phyloP scores from a whole-genome alignment of 306 rosid species.

The Dicorynia guianensis region DNA sequence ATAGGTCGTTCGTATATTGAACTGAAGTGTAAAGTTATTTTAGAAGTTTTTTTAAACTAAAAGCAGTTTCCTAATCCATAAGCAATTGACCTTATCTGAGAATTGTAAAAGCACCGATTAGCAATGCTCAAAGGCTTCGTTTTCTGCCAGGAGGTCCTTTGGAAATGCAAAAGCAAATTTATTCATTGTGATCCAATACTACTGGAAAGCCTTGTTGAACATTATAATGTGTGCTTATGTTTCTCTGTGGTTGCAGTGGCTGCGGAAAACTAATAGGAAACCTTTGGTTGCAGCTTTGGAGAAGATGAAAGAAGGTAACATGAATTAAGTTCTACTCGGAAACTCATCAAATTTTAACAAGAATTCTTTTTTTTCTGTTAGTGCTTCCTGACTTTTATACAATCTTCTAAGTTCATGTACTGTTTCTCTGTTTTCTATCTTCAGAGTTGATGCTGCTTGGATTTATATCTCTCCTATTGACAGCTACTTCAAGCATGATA shows the following conservation, averaged over 20 bases:
- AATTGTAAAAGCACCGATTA: background rate
- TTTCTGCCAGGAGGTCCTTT: no score
- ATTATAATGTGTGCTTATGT: background rate
- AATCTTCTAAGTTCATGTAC: conserved; percentile 21
- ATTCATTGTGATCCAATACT: no score
- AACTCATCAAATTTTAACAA: background rate
- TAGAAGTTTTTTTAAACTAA: no score
- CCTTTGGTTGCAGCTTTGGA: conserved; percentile 96
- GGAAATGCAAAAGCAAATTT: background rate
- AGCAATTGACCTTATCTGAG: background rate
- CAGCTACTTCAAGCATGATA: conserved; percentile 90
- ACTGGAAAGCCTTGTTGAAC: background rate
- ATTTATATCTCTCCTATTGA: conserved; percentile 92
- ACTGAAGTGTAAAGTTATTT: no score
- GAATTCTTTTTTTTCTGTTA: no score
- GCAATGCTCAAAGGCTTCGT: background rate
- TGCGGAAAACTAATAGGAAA: conserved; percentile 83
- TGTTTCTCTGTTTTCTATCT: conserved; percentile 38
- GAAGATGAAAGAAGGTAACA: conserved; percentile 97
- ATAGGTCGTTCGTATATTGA: no score
- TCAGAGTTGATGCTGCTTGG: conserved; percentile 99
- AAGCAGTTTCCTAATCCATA: no score
- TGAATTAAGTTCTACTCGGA: conserved; percentile 16
- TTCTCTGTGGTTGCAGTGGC: conserved; percentile 69
- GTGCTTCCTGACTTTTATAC: background rate